Base-by-base conservation (phyloP, 106 monocot species). In the Phalaenopsis aphrodite region DNA sequence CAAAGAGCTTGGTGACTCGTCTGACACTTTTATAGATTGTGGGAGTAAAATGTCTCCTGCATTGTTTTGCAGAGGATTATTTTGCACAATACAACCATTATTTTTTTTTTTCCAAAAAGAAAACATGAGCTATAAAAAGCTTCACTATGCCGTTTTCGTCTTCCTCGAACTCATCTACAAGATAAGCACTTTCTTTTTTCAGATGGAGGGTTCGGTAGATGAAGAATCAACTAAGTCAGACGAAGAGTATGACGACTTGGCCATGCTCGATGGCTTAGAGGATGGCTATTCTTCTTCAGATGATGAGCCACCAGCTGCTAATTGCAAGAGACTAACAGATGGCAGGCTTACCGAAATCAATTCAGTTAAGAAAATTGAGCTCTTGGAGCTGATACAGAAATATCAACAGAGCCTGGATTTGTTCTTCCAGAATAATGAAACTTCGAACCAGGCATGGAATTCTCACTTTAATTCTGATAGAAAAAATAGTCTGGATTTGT, bases 171-270 rank as follows among this genome's bases (percentile, higher is more conserved):
- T 30, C 30, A 30, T 30, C 30, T 30, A 30, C 30, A 30, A 30
- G 30, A 30, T 30, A 30, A 30, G 30, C 30, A 30, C 30, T 48
- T 57, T 3, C 19, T 41, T 45, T 21, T 41, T 66, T 3, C 84
- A 92, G 94, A 88, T 91, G 82, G 92, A 91, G 85, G 98, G 98
- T 19, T 99, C 98, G 55, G 94, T 99, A 1, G 98, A 99, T 46
- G 98, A 99, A 75, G 84, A 88, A 56, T 99, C 94, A 5, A 94
- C 90, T 5, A 89, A 99, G 83, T 88, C 98, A 0, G 98, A 99
- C 16, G 98, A 99, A 79, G 97, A 91, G 75, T 99, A 93, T 42
- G 98, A 95, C 2, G 92, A 99, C 78, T 72, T 99, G 24, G 92
- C 92, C 77, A 89, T 89, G 88, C 88, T 66, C 39, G 94, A 92